These are phyloP conservation scores for Candida albicans DNA, from an alignment of 1,139 yeast genomes.

Conservation along the genomic window DNA sequence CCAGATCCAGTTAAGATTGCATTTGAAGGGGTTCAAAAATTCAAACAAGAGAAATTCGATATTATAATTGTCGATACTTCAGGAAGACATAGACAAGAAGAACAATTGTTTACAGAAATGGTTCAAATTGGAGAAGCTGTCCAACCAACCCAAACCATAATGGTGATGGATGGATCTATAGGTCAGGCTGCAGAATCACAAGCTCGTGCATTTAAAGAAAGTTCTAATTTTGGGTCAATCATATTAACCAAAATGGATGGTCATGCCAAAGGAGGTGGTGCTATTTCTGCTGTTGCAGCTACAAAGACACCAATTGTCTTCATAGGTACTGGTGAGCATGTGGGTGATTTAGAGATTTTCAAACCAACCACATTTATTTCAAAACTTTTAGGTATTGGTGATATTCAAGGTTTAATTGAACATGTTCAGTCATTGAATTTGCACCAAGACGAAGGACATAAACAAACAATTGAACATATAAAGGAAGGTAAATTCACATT, in stretches of 20 bases:
- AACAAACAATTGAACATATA: slow-evolving; percentile 88
- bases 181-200: slow-evolving; percentile 99
- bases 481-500: slow-evolving; percentile 94
- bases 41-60: slow-evolving; percentile 89
- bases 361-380: slow-evolving; percentile 88
- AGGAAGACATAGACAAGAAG: slow-evolving; percentile 96
- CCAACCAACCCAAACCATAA: slow-evolving; percentile 88
- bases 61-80: slow-evolving; percentile 96
- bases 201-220: slow-evolving; percentile 90
- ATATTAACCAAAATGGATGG: slow-evolving; percentile 97
- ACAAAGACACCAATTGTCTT: slow-evolving; percentile 95
- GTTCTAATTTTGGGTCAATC: slow-evolving; percentile 92
- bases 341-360: slow-evolving; percentile 88
- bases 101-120: slow-evolving; percentile 91
- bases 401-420: slow-evolving; percentile 89
- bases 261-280: slow-evolving; percentile 99
- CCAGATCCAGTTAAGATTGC: slow-evolving; percentile 95
- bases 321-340: slow-evolving; percentile 98
- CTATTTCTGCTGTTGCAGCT: slow-evolving; percentile 97
- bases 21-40: slow-evolving; percentile 85
- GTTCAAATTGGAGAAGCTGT: slow-evolving; percentile 85
- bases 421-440: slow-evolving; percentile 86
- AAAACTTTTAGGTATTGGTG: slow-evolving; percentile 91
- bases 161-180: slow-evolving; percentile 96
- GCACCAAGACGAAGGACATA: slow-evolving; percentile 66